Base-by-base conservation (phyloP, 208 protist genomes). In the Leishmania aethiopica region DNA sequence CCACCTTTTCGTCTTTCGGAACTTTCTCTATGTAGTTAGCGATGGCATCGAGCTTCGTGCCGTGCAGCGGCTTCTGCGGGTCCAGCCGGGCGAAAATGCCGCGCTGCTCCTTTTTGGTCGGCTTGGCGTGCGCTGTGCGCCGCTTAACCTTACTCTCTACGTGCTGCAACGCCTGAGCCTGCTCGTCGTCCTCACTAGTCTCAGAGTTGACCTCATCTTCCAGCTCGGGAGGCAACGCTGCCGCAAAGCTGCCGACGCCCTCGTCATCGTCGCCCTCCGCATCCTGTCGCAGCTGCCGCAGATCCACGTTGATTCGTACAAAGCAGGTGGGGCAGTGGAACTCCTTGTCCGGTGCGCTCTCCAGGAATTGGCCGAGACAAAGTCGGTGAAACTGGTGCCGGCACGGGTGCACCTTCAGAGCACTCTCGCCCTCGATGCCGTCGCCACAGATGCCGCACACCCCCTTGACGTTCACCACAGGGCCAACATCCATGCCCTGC, bases 21-120 rank as follows among this genome's bases (percentile, higher is more conserved):
- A 97, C 86, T 37, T 75, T 62, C 74, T 82, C 77, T 55, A 99
- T 86, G 87, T 98, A 98, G 84, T 96, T 84, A 17, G 96, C 86
- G 28, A 98, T 93, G 55, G 95, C 96, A 79, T 96, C 89, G 11
- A 99, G 90, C 85, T 99, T 99, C 19, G 95, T 99, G 59, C 91
- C 93, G 59, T 89, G 86, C 70, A 95, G 81, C 80, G 95, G 95
- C 83, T 97, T 95, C 69, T 87, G 83, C 37, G 91, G 78, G 69
- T 98, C 92, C 42, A 98, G 76, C 19, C 93, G 86, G 17, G 89
- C 76, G 15, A 98, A 79, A 69, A 98, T 95, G 82, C 86, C 86
- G 47, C 78, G 77, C 67, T 88, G 85, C 19, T 82, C 86, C 62
- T 87, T 90, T 78, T 93, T 92, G 10, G 80, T 83, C 28, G 75